phyloP scores from a whole-genome alignment of 805 yeast species.

The Maudiozyma turicensis region DNA sequence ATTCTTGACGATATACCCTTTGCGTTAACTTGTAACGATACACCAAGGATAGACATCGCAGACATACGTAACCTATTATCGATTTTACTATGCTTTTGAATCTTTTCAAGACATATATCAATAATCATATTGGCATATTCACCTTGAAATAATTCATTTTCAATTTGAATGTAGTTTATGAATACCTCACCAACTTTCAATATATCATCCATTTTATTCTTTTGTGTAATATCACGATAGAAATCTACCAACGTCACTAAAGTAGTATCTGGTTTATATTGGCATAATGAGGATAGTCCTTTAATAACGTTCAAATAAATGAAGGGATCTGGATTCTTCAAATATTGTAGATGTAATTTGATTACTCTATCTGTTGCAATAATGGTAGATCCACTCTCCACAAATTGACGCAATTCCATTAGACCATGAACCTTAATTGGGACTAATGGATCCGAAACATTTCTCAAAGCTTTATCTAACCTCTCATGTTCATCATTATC shows the following conservation, averaged over 20 bases:
- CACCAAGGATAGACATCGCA: conserved; percentile 76
- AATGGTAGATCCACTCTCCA: conserved; percentile 40
- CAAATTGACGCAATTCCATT: conserved; percentile 47
- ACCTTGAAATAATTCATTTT: conserved; percentile 42
- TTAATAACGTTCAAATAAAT: conserved; percentile 78
- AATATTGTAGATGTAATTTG: conserved; percentile 49
- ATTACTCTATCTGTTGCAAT: conserved; percentile 46
- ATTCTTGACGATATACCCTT: conserved; percentile 39
- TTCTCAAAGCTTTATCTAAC: conserved; percentile 51
- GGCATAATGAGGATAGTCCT: conserved; percentile 57
- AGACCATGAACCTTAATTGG: conserved; percentile 87
- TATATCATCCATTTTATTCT: conserved; percentile 48
- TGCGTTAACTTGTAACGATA: conserved; percentile 51
- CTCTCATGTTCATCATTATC: conserved; percentile 11
- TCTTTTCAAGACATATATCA: conserved; percentile 33
- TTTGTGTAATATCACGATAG: conserved; percentile 29
- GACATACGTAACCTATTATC: conserved; percentile 74
- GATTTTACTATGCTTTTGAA: conserved; percentile 26
- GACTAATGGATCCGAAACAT: conserved; percentile 65
- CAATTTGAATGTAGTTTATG: conserved; percentile 42
- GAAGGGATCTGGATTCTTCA: conserved; percentile 77
- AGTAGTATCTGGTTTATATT: conserved; percentile 31
- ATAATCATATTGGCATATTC: conserved; percentile 35
- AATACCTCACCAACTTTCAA: conserved; percentile 78
- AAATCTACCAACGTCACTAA: conserved; percentile 32